A percentile compares a stretch with the other conserved stretches of the same genome.
phyloP scores from a whole-genome alignment of 2,329 filamentous ascomycete genomes.

The Fonsecaea monophora region DNA sequence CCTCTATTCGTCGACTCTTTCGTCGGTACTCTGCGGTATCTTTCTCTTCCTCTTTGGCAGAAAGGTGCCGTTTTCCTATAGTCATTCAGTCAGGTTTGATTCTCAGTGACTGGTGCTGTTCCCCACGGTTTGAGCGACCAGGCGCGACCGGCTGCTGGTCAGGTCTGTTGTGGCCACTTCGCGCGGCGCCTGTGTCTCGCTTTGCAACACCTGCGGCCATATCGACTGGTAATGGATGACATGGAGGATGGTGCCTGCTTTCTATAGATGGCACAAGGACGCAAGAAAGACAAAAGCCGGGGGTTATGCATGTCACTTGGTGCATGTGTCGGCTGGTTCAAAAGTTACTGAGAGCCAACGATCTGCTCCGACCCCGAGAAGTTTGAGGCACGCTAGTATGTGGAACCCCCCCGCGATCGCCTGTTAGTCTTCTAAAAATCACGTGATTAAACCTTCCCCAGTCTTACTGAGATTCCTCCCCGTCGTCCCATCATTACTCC shows the following conservation, averaged over 20 bases:
- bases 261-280: background rate
- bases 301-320: too few relatives aligned
- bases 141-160: conserved; percentile 1
- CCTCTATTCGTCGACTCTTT: conserved; percentile 23
- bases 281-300: too few relatives aligned
- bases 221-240: conserved; percentile 15
- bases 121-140: conserved; percentile 9
- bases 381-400: too few relatives aligned
- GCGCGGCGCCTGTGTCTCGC: conserved; percentile 8
- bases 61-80: conserved; percentile 7
- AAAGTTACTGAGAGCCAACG: too few relatives aligned
- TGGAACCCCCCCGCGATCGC: too few relatives aligned
- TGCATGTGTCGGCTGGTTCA: too few relatives aligned
- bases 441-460: too few relatives aligned
- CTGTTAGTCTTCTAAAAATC: too few relatives aligned
- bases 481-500: too few relatives aligned
- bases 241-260: background rate
- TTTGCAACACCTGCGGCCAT: conserved; percentile 15
- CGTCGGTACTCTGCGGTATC: conserved; percentile 18
- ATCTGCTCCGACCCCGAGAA: too few relatives aligned
- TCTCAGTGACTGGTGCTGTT: background rate
- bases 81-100: conserved; percentile 10
- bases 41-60: conserved; percentile 13
- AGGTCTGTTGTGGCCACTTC: conserved; percentile 12
- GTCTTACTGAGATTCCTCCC: too few relatives aligned